Percentiles rank a stretch among this genome's conserved stretches.
These are phyloP conservation scores for Daldinia eschscholtzii DNA, from an alignment of 2,329 filamentous ascomycete species.

Conservation along the genomic window DNA sequence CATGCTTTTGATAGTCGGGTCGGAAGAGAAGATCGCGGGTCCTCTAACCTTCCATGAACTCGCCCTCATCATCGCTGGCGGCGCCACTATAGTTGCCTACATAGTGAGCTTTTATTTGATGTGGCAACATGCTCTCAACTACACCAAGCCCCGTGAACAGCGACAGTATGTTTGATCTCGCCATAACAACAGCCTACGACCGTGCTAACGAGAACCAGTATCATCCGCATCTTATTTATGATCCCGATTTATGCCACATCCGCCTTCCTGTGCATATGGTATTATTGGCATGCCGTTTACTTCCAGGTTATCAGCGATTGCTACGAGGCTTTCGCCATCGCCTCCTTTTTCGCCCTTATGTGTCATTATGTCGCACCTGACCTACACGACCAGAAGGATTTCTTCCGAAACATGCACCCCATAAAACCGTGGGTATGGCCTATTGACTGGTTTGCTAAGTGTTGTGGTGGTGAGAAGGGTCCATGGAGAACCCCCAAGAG, in stretches of 20 bases:
- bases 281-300: slow-evolving; percentile 83
- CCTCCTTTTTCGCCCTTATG: slow-evolving; percentile 85
- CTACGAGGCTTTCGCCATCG: slow-evolving; percentile 90
- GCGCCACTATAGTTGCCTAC: slow-evolving; percentile 64
- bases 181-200: slow-evolving; percentile 10
- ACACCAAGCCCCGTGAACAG: slow-evolving; percentile 71
- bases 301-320: slow-evolving; percentile 85
- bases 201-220: slow-evolving; percentile 60
- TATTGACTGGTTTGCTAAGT: slow-evolving; percentile 76
- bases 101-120: slow-evolving; percentile 68
- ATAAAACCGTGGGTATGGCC: slow-evolving; percentile 81
- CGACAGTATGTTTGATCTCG: slow-evolving; percentile 60
- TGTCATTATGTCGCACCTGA: slow-evolving; percentile 84
- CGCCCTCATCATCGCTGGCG: slow-evolving; percentile 64
- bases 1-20: slow-evolving; percentile 55
- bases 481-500: slow-evolving; percentile 80
- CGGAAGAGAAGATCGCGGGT: slow-evolving; percentile 62
- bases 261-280: slow-evolving; percentile 78
- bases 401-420: slow-evolving; percentile 77
- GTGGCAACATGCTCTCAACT: slow-evolving; percentile 70
- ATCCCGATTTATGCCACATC: slow-evolving; percentile 83
- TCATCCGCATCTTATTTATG: slow-evolving; percentile 91
- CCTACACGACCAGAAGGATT: slow-evolving; percentile 84
- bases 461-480: slow-evolving; percentile 76
- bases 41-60: slow-evolving; percentile 67